phyloP scores from a whole-genome alignment of 129 eudicot genomes.

The Saussurea involucrata region DNA sequence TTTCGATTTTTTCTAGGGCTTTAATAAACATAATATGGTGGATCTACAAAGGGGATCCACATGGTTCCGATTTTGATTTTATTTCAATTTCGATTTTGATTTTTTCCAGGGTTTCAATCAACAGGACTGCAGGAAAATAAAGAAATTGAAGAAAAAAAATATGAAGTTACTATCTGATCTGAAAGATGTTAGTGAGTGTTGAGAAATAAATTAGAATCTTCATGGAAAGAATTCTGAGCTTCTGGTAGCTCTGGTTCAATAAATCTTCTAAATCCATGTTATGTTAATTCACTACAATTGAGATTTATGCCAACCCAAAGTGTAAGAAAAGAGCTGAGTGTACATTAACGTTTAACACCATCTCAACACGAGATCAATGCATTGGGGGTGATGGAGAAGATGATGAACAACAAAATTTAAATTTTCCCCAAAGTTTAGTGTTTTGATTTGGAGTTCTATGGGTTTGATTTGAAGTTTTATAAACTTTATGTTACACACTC shows the following conservation, averaged over 20 bases:
- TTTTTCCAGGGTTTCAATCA: constrained; percentile 51
- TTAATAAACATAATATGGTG: constrained; percentile 10
- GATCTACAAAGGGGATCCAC: constrained; percentile 32
- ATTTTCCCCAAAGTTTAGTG: too few relatives aligned
- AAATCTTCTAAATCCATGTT: constrained; percentile 34
- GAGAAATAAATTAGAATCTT: constrained; percentile 43
- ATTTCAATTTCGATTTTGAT: too few relatives aligned
- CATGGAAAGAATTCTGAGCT: constrained; percentile 49
- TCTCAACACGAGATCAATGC: too few relatives aligned
- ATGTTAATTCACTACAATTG: constrained; percentile 58
- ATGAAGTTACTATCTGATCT: constrained; percentile 64
- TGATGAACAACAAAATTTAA: too few relatives aligned
- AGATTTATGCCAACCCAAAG: constrained; percentile 48
- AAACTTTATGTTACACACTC: too few relatives aligned
- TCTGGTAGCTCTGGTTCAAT: constrained; percentile 32
- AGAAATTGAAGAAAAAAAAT: constrained; percentile 29
- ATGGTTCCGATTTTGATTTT: constrained; percentile 59
- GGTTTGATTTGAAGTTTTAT: too few relatives aligned
- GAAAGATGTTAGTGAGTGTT: constrained; percentile 49
- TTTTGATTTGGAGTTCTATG: too few relatives aligned
- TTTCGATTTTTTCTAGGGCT: too few relatives aligned
- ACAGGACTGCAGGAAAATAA: constrained; percentile 32
- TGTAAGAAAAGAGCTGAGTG: neutral
- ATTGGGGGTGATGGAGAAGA: too few relatives aligned
- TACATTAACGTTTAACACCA: constrained; percentile 44